phyloP scores from a whole-genome alignment of 2,329 filamentous ascomycete species.

The Calcarisporium arbuscula region DNA sequence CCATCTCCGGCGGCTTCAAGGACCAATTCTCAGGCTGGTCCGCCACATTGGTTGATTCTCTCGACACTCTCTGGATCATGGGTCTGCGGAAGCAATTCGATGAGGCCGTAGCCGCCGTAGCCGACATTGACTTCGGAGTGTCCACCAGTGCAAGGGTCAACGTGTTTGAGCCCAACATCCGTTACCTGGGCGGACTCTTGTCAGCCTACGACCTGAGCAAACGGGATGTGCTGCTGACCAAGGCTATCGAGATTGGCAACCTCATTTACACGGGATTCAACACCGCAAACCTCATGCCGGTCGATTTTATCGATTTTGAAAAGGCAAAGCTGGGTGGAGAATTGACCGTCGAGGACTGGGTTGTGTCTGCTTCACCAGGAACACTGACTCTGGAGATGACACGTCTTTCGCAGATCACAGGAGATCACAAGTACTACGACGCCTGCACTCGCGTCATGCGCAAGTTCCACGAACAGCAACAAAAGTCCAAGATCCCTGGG shows the following conservation, averaged over 20 bases:
- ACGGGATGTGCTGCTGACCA: slow-evolving; percentile 48
- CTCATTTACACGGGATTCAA: slow-evolving; percentile 62
- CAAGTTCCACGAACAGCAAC: slow-evolving; percentile 58
- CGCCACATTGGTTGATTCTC: slow-evolving; percentile 59
- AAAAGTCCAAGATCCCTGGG: slow-evolving; percentile 60
- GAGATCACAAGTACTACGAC: slow-evolving; percentile 67
- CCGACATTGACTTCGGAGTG: slow-evolving; percentile 54
- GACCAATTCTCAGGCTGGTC: slow-evolving; percentile 62
- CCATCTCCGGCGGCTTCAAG: slow-evolving; percentile 43
- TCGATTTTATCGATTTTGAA: slow-evolving; percentile 39
- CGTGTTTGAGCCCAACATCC: slow-evolving; percentile 65
- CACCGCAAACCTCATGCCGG: slow-evolving; percentile 61
- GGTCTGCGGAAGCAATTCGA: slow-evolving; percentile 59
- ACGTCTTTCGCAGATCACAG: slow-evolving; percentile 65
- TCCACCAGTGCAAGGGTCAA: slow-evolving; percentile 46
- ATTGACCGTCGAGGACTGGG: slow-evolving; percentile 24
- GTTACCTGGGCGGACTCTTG: slow-evolving; percentile 63
- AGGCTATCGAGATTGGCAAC: slow-evolving; percentile 58
- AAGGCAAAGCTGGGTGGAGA: slow-evolving; percentile 29
- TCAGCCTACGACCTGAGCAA: slow-evolving; percentile 63
- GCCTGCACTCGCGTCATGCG: slow-evolving; percentile 63
- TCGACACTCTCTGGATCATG: slow-evolving; percentile 71
- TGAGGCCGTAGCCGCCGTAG: slow-evolving; percentile 52
- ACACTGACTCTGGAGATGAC: slow-evolving; percentile 69
- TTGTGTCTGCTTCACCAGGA: slow-evolving; percentile 45